A percentile compares a stretch with the other conserved stretches of the same genome.
These are phyloP conservation scores for Stipa capillata DNA, from an alignment of 176 grass and related monocot species.

Conservation along the genomic window DNA sequence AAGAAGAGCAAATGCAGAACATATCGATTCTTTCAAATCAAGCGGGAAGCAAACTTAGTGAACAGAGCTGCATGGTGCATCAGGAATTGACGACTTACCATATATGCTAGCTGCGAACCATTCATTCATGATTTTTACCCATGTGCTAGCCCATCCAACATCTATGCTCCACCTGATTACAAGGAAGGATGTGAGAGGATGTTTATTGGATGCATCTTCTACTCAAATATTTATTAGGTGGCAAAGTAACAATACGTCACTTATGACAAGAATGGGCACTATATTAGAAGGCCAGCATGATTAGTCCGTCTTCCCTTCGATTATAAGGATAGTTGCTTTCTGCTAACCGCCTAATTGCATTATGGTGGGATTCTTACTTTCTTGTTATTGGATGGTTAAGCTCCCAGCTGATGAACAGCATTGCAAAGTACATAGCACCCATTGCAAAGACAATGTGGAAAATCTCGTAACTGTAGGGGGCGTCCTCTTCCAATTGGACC, in stretches of 20 bases:
- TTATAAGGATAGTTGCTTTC: neutral
- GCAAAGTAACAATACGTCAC: neutral
- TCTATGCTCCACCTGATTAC: slow-evolving; percentile 89
- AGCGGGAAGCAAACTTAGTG: neutral
- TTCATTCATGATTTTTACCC: slow-evolving; percentile 86
- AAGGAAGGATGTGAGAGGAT: neutral
- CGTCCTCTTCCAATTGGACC: slow-evolving; percentile 47
- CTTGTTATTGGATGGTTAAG: slow-evolving; percentile 53
- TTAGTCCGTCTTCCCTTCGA: neutral
- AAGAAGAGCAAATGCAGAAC: neutral
- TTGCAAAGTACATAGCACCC: slow-evolving; percentile 92
- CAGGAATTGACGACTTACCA: slow-evolving; percentile 30
- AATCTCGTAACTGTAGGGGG: slow-evolving; percentile 64
- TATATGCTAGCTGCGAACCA: slow-evolving; percentile 79
- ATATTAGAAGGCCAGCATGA: neutral
- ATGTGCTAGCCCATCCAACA: slow-evolving; percentile 87
- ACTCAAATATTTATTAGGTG: neutral
- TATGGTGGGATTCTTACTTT: slow-evolving; percentile 45
- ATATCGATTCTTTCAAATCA: neutral
- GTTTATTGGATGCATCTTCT: neutral
- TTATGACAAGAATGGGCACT: neutral
- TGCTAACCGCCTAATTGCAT: neutral
- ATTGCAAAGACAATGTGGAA: slow-evolving; percentile 87
- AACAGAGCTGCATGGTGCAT: neutral
- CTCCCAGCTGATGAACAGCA: slow-evolving; percentile 96